A percentile compares a stretch with the other conserved stretches of the same genome.
Conservation (phyloP, 495 filamentous ascomycete species). For the Penicillium waksmanii region DNA sequence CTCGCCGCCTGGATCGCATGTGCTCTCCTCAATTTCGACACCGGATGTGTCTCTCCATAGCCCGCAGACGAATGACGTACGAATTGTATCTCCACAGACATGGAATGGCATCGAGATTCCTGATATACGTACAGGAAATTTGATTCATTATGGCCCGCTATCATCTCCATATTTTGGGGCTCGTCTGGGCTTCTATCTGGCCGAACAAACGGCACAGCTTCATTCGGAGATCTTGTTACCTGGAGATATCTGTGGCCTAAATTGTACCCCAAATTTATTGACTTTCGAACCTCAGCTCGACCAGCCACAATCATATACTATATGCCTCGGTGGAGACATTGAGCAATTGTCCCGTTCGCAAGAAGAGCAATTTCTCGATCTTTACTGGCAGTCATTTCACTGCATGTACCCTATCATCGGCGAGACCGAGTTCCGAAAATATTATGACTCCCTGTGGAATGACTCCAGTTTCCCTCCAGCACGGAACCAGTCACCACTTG, state of each 20-base stretch:
- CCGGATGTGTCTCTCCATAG: not conserved
- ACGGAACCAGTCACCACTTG: constrained; percentile 11
- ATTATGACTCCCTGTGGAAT: constrained; percentile 50
- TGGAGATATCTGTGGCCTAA: not conserved
- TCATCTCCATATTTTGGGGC: constrained; percentile 36
- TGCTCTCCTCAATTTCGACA: not conserved
- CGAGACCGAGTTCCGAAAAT: constrained; percentile 44
- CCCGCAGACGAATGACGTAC: not conserved
- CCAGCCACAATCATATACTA: not conserved
- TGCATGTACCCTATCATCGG: constrained; percentile 39
- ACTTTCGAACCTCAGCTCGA: not conserved
- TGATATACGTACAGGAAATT: constrained; percentile 13
- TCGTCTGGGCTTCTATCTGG: constrained; percentile 35
- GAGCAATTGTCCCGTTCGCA: constrained; percentile 29
- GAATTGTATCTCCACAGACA: constrained; percentile 2
- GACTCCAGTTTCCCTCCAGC: not conserved
- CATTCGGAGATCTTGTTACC: not conserved
- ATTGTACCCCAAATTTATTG: constrained; percentile 1
- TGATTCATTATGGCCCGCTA: constrained; percentile 33
- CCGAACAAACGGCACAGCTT: constrained; percentile 14
- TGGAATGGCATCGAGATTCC: constrained; percentile 25
- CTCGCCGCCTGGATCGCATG: constrained; percentile 4
- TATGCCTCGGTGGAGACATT: not conserved
- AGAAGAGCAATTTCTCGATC: constrained; percentile 52
- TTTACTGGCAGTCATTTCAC: constrained; percentile 56